phyloP scores from a whole-genome alignment of 345 rosid species.

The Eucalyptus pauciflora region DNA sequence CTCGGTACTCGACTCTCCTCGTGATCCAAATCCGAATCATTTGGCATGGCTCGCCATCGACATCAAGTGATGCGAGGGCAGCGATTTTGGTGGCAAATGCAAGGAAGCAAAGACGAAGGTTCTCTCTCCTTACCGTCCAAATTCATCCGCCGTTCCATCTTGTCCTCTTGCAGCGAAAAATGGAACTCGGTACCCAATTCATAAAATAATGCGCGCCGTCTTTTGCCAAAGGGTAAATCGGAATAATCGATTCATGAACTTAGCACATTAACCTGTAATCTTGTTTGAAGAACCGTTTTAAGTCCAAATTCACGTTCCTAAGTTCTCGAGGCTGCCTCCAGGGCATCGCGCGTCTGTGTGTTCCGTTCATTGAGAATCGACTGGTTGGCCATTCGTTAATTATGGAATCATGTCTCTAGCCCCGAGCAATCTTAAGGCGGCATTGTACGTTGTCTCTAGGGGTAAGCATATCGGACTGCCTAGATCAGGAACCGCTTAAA shows the following conservation, averaged over 20 bases:
- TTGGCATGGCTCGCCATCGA: background rate
- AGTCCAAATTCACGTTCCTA: background rate
- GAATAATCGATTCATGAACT: background rate
- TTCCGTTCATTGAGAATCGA: background rate
- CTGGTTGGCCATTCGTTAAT: background rate
- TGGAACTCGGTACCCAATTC: background rate
- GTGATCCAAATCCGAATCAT: background rate
- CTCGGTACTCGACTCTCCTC: background rate
- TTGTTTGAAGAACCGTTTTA: background rate
- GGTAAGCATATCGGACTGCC: no score
- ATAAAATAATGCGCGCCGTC: background rate
- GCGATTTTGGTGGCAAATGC: background rate
- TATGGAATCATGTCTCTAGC: background rate
- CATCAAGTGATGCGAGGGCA: background rate
- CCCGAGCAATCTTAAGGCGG: background rate
- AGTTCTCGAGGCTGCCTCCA: background rate
- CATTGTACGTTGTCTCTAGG: no score
- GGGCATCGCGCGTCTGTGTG: background rate
- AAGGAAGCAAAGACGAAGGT: background rate
- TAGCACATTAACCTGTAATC: background rate
- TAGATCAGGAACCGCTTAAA: fast-evolving
- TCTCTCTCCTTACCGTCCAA: background rate
- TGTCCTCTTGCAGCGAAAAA: background rate
- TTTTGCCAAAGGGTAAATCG: background rate
- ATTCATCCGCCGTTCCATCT: background rate